Base-by-base conservation (phyloP, 176 grass and related monocot species). In the Leersia perrieri region DNA sequence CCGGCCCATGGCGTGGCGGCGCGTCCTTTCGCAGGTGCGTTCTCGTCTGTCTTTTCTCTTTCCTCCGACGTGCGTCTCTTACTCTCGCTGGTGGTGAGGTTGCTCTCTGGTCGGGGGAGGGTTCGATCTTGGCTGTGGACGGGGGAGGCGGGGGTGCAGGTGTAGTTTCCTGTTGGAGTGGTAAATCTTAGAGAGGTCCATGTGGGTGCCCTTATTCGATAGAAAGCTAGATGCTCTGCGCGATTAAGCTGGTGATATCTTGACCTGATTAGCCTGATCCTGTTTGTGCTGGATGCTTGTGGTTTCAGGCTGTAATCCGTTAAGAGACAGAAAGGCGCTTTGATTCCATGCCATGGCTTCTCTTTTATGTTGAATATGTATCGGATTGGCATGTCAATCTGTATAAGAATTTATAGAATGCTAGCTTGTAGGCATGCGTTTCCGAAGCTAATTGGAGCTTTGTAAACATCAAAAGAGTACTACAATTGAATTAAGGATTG, bases 1-100 rank as follows among this genome's bases (percentile, higher is more conserved):
- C 20, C 28, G 22, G 15, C 27, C 58, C 77, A 89, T 89, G 87
- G 87, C 87, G 34, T 89, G 87, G 87, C 72, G 87, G 77, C 87
- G 77, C 57, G 33, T 89, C 72, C 87, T 89, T 35, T 76, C 82
- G 16, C 82, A 85, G 87, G 87, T 89, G 44, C 12, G 33, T 57
- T 10, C 18, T 23, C 33, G 6, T 58, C 29, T 42, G 75, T 51
- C 5, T 31, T 71, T 16, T 58, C 40, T 44, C 51, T 51, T 5
- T 18, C 47, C 45, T 18, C 45, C 16, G 45, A 13, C 11, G 49
- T 20, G 20, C 51, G 16, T 10, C 28, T 68, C 60, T 49, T n/a
- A n/a, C n/a, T 30, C 34, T 28, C 42, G 9, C 49, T 25, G 32
- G 36, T 26, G 53, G 57, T 18, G 7, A 49, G 45, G 65, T 40